phyloP scores from a whole-genome alignment of 768 basidiomycete species.

The Hygrophorus russula region DNA sequence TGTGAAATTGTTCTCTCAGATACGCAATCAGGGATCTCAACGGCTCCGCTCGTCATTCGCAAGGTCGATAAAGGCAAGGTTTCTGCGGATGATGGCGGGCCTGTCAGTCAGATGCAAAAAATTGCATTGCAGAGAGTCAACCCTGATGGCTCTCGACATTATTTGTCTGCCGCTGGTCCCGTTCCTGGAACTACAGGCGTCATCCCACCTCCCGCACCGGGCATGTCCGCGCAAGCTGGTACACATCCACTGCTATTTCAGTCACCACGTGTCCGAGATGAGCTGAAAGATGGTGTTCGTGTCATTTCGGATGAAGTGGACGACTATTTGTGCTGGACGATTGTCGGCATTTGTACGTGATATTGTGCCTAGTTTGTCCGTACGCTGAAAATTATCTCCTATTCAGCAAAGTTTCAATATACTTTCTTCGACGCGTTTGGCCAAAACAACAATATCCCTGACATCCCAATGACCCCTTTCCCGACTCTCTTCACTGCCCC shows the following conservation, averaged over 20 bases:
- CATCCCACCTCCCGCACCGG: slow-evolving; percentile 59
- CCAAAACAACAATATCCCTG: slow-evolving; percentile 65
- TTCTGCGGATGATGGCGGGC: slow-evolving; percentile 80
- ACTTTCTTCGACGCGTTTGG: slow-evolving; percentile 89
- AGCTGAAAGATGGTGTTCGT: slow-evolving; percentile 66
- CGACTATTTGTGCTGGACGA: slow-evolving; percentile 93
- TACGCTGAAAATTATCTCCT: slow-evolving; percentile 9
- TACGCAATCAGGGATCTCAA: slow-evolving; percentile 74
- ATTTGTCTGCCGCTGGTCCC: slow-evolving; percentile 82
- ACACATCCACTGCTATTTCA: slow-evolving; percentile 76
- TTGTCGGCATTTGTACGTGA: slow-evolving; percentile 83
- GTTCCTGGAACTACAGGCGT: slow-evolving; percentile 67
- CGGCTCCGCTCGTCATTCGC: slow-evolving; percentile 77
- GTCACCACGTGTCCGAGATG: slow-evolving; percentile 70
- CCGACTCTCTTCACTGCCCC: slow-evolving; percentile 80
- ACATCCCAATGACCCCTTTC: slow-evolving; percentile 79
- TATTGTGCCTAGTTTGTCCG: slow-evolving; percentile 4
- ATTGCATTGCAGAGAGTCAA: slow-evolving; percentile 83
- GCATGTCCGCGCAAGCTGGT: slow-evolving; percentile 63
- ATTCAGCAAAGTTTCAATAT: slow-evolving; percentile 82
- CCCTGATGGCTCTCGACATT: slow-evolving; percentile 74
- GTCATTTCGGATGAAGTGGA: slow-evolving; percentile 83
- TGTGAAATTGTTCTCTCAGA: slow-evolving; percentile 83
- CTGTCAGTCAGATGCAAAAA: slow-evolving; percentile 95
- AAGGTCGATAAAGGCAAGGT: slow-evolving; percentile 89